Base-by-base conservation (phyloP, 108 stramenopile species). In the Nitzschia putrida region DNA sequence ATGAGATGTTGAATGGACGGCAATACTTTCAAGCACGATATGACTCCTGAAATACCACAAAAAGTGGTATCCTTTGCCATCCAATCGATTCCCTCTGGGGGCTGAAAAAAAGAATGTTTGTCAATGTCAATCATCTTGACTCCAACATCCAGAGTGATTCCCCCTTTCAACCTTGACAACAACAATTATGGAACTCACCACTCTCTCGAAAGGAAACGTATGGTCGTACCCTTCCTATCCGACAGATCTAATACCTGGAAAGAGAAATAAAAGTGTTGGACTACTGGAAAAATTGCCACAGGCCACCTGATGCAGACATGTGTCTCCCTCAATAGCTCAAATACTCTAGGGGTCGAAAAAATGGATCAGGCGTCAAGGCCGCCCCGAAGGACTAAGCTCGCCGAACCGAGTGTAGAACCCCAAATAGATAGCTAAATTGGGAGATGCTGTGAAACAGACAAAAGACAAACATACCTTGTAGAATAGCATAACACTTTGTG, bases 401-500 rank as follows among this genome's bases (percentile, higher is more conserved):
- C 59, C 57, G 52, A 50, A 26, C 69, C 59, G 69, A 71, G 69
- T 71, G 58, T 41, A 61, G 37, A 4, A 57, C 69, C 58, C 55
- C 12, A 18, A 9, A 49, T 49, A 49, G 47, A 34, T 34, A 34
- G 29, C 29, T 34, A 34, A 3, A 3, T 3, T 3, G 4, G 29
- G 4, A 34, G 29, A 34, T 34, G 4, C 29, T 3, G 29, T 34
- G 4, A 34, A 34, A 34, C 3, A 34, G 4, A 34, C 3, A 34
- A 34, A 34, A 4, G 29, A 34, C 29, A 34, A 34, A 34, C 29
- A 5, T 25, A 56, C 14, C n/a, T 26, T 25, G 13, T 13, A 8
- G 13, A n/a, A 22, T 2, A 56, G 3, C 7, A 14, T n/a, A 3
- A 56, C 24, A 14, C 55, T 25, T 7, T 56, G 3, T 1, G 3